Base-by-base conservation (phyloP, 1,284 basidiomycete genomes). In the Veloporphyrellus conicus region DNA sequence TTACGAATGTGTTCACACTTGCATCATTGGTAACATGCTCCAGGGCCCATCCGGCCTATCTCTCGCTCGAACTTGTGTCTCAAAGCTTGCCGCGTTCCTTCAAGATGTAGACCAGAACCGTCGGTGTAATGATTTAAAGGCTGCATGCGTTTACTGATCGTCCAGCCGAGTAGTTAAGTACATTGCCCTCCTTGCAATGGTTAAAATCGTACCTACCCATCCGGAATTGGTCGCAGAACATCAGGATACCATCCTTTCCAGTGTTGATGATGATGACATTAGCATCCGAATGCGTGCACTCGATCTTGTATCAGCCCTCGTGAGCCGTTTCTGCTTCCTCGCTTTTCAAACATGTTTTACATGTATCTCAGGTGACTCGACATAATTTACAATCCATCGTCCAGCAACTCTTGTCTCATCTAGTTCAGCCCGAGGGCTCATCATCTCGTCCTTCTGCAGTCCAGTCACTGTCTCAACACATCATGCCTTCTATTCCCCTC, bases 1-100 rank as follows among this genome's bases (percentile, higher is more conserved):
- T 8, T 99, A 99, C 68, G 96, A 99, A 71, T 99, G 95, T 67
- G 95, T 99, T 1, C 90, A 94, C 60, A 98, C 96, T 2, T 95
- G 93, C 61, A 98, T 99, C 59, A 93, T 91, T 12, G 95, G 96
- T 10, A 93, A 91, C 5, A 98, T 99, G 93, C 77, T 99, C 8
- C 84, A 87, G 54, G 87, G 87, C 2, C 57, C 79, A 42, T 76
- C 82, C 14, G 92, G 90, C n/a, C 79, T 90, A 58, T 74, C 84
- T 3, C 74, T 99, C 33, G 96, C 96, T 1, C 75, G 79, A 52
- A 84, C 84, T 6, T 99, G 95, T 60, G 89, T 96, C 38, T 91
- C 92, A 32, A 99, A 99, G 67, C 76, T 99, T 18, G 90, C 93
- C 9, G 80, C 81, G 20, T 99, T 99, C 67, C 76, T 99, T 35